Evolutionary conservation across 1,284 basidiomycete species (phyloP).

Genomic region (Pulchroboletus neoregius): DNA sequence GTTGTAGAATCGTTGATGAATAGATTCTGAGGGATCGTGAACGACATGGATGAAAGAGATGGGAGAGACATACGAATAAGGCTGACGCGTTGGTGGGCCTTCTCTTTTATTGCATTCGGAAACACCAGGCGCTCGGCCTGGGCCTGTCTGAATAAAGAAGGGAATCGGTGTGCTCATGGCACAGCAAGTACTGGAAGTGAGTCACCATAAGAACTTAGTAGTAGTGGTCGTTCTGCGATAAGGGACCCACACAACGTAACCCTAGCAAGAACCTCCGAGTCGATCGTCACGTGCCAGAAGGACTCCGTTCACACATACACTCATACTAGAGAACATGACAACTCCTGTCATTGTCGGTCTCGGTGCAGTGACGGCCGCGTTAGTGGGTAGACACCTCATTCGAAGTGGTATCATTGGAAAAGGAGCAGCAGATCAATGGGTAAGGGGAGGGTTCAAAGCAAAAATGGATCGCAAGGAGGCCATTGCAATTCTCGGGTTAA

Average conservation of each 20-base stretch:
- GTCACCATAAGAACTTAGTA: background rate
- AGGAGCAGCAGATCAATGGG: slow-evolving; percentile 78
- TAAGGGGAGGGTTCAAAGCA: slow-evolving; percentile 88
- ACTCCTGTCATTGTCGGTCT: slow-evolving; percentile 77
- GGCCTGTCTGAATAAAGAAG: background rate
- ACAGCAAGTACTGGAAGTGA: slow-evolving; percentile 18
- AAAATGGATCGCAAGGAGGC: slow-evolving; percentile 98
- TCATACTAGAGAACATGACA: slow-evolving; percentile 44
- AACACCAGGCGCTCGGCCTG: background rate
- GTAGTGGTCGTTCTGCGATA: background rate
- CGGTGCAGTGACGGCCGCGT: slow-evolving; percentile 75
- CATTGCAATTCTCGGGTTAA: slow-evolving; percentile 85
- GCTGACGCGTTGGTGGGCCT: background rate
- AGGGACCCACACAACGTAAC: slow-evolving; percentile 3
- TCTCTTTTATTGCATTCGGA: slow-evolving; percentile 7
- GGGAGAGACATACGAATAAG: slow-evolving; percentile 1
- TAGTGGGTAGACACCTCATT: slow-evolving; percentile 70
- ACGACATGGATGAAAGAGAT: slow-evolving; percentile 12
- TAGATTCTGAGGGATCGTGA: slow-evolving; percentile 30
- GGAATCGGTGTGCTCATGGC: background rate
- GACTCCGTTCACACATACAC: background rate
- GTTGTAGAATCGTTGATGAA: slow-evolving; percentile 21
- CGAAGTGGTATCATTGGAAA: slow-evolving; percentile 55
- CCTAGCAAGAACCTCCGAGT: background rate
- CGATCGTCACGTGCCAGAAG: slow-evolving; percentile 12